These are phyloP conservation scores for Prunus mongolica DNA, from an alignment of 306 rosid species.

Conservation along the genomic window DNA sequence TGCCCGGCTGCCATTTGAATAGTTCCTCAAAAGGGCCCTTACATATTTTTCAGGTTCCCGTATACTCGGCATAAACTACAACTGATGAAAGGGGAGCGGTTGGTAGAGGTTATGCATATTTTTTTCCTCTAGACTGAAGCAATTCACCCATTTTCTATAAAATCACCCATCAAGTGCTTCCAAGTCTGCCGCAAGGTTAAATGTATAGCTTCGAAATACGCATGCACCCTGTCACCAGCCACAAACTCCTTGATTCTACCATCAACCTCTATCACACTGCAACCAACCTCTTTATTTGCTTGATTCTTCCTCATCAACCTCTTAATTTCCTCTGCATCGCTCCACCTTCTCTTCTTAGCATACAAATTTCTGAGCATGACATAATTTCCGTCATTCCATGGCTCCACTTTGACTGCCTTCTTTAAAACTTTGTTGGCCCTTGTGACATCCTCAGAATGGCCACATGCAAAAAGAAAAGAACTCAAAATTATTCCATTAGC, in stretches of 20 bases:
- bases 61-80: no score
- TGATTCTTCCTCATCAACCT: conserved; percentile 47
- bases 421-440: conserved; percentile 56
- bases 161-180: conserved; percentile 49
- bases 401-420: conserved; percentile 39
- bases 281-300: conserved; percentile 57
- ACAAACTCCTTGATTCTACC: conserved; percentile 51
- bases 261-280: conserved; percentile 56
- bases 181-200: conserved; percentile 41
- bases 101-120: neutral
- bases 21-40: neutral
- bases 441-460: conserved; percentile 43
- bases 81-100: neutral
- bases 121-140: neutral
- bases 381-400: conserved; percentile 37
- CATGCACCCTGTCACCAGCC: conserved; percentile 39
- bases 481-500: conserved; percentile 63
- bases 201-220: conserved; percentile 24
- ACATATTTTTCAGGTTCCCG: no score
- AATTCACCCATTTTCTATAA: neutral
- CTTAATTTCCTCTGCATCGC: conserved; percentile 51
- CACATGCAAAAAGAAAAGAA: conserved; percentile 66
- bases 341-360: conserved; percentile 55
- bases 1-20: neutral
- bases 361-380: conserved; percentile 64